A percentile compares a stretch with the other conserved stretches of the same genome.
Conservation (phyloP, 129 eudicot species). For the Helichrysum umbraculigerum region DNA sequence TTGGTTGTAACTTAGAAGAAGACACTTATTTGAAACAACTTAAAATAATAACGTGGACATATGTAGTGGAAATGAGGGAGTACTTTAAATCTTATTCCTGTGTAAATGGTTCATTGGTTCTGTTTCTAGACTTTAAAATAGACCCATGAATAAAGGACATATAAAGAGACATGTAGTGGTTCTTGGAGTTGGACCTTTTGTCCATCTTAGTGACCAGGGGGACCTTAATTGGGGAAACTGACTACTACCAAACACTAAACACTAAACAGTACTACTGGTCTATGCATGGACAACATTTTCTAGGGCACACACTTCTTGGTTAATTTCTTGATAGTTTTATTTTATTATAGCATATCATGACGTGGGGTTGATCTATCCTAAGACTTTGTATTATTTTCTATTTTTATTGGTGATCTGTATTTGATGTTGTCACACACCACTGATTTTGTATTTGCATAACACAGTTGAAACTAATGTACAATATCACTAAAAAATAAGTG, state of each 20-base stretch:
- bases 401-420: too few species aligned
- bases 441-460: neutral
- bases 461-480: neutral
- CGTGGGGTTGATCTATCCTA: slow-evolving; percentile 1
- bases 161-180: slow-evolving; percentile 23
- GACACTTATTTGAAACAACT: too few species aligned
- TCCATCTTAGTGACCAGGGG: slow-evolving; percentile 28
- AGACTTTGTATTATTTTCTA: neutral
- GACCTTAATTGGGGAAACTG: slow-evolving; percentile 20
- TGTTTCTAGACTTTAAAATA: slow-evolving; percentile 4
- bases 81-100: too few species aligned
- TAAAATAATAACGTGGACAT: too few species aligned
- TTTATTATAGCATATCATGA: neutral
- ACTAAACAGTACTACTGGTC: slow-evolving; percentile 11
- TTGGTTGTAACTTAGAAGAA: too few species aligned
- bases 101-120: neutral
- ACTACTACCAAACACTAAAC: slow-evolving; percentile 35
- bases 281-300: slow-evolving; percentile 27
- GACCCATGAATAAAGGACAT: slow-evolving; percentile 24
- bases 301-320: slow-evolving; percentile 22
- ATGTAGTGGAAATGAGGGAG: too few species aligned
- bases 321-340: too few species aligned
- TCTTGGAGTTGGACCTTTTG: slow-evolving; percentile 35
- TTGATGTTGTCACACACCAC: neutral
- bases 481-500: too few species aligned